These are phyloP conservation scores for Globisporangium takayamanum DNA, from an alignment of 352 stramenopile species.

Conservation along the genomic window DNA sequence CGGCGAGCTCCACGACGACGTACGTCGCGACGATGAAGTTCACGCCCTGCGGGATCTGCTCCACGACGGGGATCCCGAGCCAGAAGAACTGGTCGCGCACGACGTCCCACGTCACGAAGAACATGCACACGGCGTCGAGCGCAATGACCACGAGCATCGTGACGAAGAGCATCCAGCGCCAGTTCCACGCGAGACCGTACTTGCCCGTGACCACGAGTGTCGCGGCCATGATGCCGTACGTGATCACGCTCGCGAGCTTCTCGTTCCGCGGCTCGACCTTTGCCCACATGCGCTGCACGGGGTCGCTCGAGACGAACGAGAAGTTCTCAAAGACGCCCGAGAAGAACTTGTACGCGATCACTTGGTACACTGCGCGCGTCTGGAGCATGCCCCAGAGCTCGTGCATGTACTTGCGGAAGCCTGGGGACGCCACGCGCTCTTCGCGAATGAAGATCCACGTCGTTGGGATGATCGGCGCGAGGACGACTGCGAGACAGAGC, in stretches of 20 bases:
- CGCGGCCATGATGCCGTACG: slow-evolving; percentile 20
- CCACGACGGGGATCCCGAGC: slow-evolving; percentile 39
- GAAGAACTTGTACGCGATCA: slow-evolving; percentile 51
- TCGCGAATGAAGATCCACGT: slow-evolving; percentile 30
- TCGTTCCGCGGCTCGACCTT: slow-evolving; percentile 28
- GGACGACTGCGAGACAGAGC: slow-evolving; percentile 9
- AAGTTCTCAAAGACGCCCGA: slow-evolving; percentile 33
- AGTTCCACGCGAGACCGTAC: slow-evolving; percentile 47
- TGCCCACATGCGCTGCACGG: slow-evolving; percentile 30
- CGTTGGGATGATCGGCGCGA: slow-evolving; percentile 11
- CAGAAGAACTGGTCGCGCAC: slow-evolving; percentile 60
- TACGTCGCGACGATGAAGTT: slow-evolving; percentile 50
- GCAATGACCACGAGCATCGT: slow-evolving; percentile 29
- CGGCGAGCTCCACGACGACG: slow-evolving; percentile 52
- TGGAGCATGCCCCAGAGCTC: slow-evolving; percentile 33
- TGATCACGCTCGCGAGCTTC: slow-evolving; percentile 21
- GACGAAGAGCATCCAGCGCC: slow-evolving; percentile 31
- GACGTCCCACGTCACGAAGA: slow-evolving; percentile 41
- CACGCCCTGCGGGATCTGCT: slow-evolving; percentile 39
- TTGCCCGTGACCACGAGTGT: slow-evolving; percentile 31
- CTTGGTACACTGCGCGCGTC: slow-evolving; percentile 38
- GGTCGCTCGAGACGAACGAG: slow-evolving; percentile 24
- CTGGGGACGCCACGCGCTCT: slow-evolving; percentile 11
- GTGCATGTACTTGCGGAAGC: slow-evolving; percentile 18
- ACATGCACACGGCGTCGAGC: slow-evolving; percentile 32